Evolutionary conservation across 2,329 filamentous ascomycete species (phyloP), one percentile per base, ranked within the genome.

Genomic region (Aschersonia sp.): DNA sequence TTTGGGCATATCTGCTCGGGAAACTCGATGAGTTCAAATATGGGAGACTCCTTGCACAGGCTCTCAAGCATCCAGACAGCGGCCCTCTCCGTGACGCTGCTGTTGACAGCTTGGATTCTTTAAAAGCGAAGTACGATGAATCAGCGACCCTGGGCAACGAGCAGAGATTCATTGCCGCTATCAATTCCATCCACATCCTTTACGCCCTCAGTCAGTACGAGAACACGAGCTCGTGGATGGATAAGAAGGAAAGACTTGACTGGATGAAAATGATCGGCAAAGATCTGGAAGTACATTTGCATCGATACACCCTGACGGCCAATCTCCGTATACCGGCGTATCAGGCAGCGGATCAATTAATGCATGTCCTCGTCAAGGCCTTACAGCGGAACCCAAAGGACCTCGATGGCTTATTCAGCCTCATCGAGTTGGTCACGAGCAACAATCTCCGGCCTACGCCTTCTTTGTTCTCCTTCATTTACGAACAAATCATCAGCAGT

Each of bases 21-120:
- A 86, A 83, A 56, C 71, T 97, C 47, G 84, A 87, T 50, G 86
- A 97, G 45, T 76, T 89, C 57, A 84, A 81, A 50, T 94, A 94
- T 57, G 92, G 94, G 4, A 81, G 92, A 12, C 87, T 98, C 63
- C 80, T 98, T 53, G 85, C 87, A 0, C 92, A 98, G 61, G 79
- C 94, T 11, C 73, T 98, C 29, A 74, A 77, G 3, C 79, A 94
- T 57, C 71, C 79, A 0, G 81, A 84, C 12, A 94, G 88, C 59
- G 76, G 73, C 31, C 72, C 83, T 1, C 67, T 98, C 42, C 77
- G 92, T 45, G 81, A 86, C 45, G 79, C 82, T 39, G 81, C 92
- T 6, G 77, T 83, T 47, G 76, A 78, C 14, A 84, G 90, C 51
- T 74, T 87, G 2, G 80, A 88, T 45, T 75, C 72, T 0, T 76